Conservation (phyloP, 805 yeast species). For the Ogataea polymorpha region DNA sequence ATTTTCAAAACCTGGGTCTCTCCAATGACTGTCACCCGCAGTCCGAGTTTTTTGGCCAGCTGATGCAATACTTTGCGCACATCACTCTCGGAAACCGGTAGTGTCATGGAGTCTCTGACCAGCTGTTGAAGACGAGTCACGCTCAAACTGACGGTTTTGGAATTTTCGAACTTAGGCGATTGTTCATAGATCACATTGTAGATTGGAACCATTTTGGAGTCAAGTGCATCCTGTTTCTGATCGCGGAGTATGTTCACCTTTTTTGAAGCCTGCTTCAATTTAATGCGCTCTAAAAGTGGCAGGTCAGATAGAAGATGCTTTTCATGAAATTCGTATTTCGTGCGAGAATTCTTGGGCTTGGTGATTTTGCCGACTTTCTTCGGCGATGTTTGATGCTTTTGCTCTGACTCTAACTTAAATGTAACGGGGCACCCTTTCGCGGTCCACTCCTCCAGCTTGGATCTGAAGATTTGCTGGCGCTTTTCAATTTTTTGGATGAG, state of each 20-base stretch:
- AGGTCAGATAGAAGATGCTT: constrained; percentile 16
- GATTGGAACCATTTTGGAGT: constrained; percentile 19
- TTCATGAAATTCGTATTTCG: constrained; percentile 37
- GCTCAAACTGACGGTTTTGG: constrained; percentile 13
- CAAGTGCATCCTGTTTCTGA: constrained; percentile 4
- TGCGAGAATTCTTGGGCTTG: constrained; percentile 32
- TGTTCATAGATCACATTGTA: constrained; percentile 28
- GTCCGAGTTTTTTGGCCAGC: constrained; percentile 9
- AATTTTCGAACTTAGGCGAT: constrained; percentile 14
- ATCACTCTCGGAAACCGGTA: constrained; percentile 20
- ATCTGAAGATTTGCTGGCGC: constrained; percentile 10
- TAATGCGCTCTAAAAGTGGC: constrained; percentile 39
- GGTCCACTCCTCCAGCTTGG: constrained; percentile 5
- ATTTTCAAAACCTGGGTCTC: constrained; percentile 19
- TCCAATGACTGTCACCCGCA: constrained; percentile 20
- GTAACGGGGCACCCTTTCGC: background rate
- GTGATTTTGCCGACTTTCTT: constrained; percentile 3
- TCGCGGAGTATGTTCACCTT: background rate
- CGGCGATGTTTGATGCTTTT: background rate
- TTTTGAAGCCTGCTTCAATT: constrained; percentile 31
- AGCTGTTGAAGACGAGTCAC: constrained; percentile 15
- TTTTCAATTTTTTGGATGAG: constrained; percentile 13
- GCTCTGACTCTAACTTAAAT: constrained; percentile 1
- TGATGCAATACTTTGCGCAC: constrained; percentile 11
- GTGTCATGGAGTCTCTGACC: constrained; percentile 20